Percentiles rank a stretch among this genome's conserved stretches.
phyloP scores from a whole-genome alignment of 2,329 filamentous ascomycete genomes.

The Alternaria sp. region DNA sequence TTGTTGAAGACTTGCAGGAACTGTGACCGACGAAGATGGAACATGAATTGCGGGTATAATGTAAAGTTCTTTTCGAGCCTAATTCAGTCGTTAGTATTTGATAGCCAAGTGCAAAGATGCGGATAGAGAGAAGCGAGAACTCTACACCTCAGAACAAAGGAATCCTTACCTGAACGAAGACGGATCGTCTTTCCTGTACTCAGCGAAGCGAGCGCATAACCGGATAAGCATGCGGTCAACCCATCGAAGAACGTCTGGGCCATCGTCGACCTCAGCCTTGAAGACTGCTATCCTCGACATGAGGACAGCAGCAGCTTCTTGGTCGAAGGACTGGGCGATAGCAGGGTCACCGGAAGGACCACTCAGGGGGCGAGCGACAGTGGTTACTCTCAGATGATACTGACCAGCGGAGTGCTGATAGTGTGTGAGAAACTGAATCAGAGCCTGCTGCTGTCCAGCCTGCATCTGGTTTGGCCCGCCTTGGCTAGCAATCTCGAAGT shows the following conservation, averaged over 20 bases:
- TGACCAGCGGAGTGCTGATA: conserved; percentile 97
- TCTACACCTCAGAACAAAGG: neutral
- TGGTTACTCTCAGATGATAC: conserved; percentile 95
- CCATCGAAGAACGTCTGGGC: conserved; percentile 97
- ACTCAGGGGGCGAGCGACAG: conserved; percentile 87
- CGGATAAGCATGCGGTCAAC: conserved; percentile 98
- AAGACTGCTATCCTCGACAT: conserved; percentile 99
- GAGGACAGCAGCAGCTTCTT: conserved; percentile 94
- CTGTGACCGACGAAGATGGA: conserved; percentile 94
- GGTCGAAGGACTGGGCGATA: conserved; percentile 96
- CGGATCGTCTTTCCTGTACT: conserved; percentile 97
- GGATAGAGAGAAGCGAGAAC: neutral
- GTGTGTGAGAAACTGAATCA: conserved; percentile 98
- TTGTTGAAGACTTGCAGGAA: conserved; percentile 99
- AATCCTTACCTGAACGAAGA: conserved; percentile 79
- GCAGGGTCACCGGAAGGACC: conserved; percentile 93
- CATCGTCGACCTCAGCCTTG: conserved; percentile 98
- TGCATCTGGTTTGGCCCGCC: conserved; percentile 85
- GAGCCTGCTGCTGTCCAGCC: conserved; percentile 86
- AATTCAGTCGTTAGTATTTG: conserved; percentile 44
- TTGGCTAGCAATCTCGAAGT: conserved; percentile 97
- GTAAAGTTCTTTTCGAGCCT: conserved; percentile 93
- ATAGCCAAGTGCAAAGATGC: neutral
- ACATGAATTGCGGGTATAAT: conserved; percentile 99
- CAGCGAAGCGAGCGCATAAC: conserved; percentile 93